A percentile compares a stretch with the other conserved stretches of the same genome.
Evolutionary conservation across 257 asterid species (phyloP).

Genomic region (Penstemon davidsonii): DNA sequence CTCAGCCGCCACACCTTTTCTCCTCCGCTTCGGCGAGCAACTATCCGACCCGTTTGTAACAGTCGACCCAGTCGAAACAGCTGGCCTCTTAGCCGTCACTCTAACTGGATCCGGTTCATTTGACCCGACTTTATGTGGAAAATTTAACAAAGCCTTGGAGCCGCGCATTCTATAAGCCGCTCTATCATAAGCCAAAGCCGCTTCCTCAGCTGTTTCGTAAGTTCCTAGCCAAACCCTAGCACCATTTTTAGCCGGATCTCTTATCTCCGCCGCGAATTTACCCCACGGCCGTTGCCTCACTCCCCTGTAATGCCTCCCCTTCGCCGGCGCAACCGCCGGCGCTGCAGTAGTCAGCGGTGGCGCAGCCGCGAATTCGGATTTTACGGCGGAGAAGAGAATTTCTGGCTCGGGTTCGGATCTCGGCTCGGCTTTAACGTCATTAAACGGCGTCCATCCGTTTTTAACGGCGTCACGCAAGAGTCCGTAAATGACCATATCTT

Average conservation of each 20-base stretch:
- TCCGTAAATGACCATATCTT: slow-evolving; percentile 85
- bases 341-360: slow-evolving; percentile 24
- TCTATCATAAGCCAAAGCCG: slow-evolving; percentile 79
- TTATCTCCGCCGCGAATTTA: slow-evolving; percentile 86
- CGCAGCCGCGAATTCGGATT: slow-evolving; percentile 22
- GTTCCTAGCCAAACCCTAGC: slow-evolving; percentile 96
- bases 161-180: slow-evolving; percentile 96
- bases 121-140: slow-evolving; percentile 64
- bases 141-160: slow-evolving; percentile 76
- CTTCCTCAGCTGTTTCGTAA: slow-evolving; percentile 84
- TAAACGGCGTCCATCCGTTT: slow-evolving; percentile 81
- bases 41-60: slow-evolving; percentile 36
- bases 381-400: not conserved
- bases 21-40: slow-evolving; percentile 64
- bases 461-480: slow-evolving; percentile 72
- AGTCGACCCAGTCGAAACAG: slow-evolving; percentile 45
- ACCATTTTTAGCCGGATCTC: slow-evolving; percentile 89
- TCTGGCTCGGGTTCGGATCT: slow-evolving; percentile 41
- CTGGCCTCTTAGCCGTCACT: slow-evolving; percentile 57
- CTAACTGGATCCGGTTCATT: slow-evolving; percentile 92
- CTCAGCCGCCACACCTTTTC: slow-evolving; percentile 38
- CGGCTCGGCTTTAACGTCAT: slow-evolving; percentile 58
- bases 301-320: slow-evolving; percentile 72
- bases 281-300: slow-evolving; percentile 94
- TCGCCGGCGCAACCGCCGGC: slow-evolving; percentile 36